A percentile compares a stretch with the other conserved stretches of the same genome.
Evolutionary conservation across 495 filamentous ascomycete genomes (phyloP).

Genomic region (Aspergillus nanangensis): DNA sequence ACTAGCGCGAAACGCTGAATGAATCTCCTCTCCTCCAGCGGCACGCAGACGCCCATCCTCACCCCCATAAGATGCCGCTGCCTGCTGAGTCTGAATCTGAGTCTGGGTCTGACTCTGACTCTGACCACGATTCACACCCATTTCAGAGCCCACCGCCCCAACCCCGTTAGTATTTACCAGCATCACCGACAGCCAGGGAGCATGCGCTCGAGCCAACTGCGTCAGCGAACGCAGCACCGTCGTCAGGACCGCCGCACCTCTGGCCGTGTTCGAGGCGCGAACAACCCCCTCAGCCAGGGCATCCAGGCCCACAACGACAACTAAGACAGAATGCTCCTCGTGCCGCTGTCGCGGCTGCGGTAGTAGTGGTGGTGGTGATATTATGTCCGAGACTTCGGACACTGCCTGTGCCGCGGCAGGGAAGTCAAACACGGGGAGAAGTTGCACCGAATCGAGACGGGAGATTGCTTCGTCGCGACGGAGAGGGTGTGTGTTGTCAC

Average conservation of each 20-base stretch:
- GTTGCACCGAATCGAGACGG: constrained; percentile 32
- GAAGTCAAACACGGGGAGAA: constrained; percentile 36
- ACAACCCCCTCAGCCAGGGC: constrained; percentile 34
- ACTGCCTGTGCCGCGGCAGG: constrained; percentile 32
- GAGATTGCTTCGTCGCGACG: constrained; percentile 30
- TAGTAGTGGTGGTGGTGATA: constrained; percentile 1
- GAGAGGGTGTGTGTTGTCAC: constrained; percentile 10
- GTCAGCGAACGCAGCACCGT: constrained; percentile 30
- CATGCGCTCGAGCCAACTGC: constrained; percentile 24
- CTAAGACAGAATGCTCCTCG: constrained; percentile 1
- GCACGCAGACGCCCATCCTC: not conserved
- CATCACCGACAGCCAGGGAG: constrained; percentile 27
- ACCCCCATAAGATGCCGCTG: not conserved
- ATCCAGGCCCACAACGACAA: constrained; percentile 39
- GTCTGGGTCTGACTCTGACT: no score
- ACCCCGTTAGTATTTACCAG: constrained; percentile 38
- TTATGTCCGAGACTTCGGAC: constrained; percentile 22
- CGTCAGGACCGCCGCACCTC: constrained; percentile 33
- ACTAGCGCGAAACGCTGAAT: constrained; percentile 29
- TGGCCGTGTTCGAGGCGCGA: constrained; percentile 35
- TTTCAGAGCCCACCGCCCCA: constrained; percentile 15
- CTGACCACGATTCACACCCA: no score
- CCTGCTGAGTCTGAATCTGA: no score
- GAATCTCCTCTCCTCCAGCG: constrained; percentile 21
- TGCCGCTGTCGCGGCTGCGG: not conserved